phyloP scores from a whole-genome alignment of 2,329 filamentous ascomycete species.

The Drechslera avenae region DNA sequence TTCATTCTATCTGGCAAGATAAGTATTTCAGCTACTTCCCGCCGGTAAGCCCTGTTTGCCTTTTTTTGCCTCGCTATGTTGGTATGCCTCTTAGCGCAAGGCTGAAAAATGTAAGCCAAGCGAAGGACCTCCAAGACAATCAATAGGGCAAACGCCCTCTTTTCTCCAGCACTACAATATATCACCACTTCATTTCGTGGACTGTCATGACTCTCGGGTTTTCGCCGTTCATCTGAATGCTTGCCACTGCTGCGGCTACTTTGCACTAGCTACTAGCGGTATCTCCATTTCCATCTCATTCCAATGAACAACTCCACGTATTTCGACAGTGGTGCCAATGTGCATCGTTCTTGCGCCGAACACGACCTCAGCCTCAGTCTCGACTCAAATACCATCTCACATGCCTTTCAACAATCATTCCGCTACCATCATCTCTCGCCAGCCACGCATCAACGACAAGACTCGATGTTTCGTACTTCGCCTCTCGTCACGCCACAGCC shows the following conservation, averaged over 20 bases:
- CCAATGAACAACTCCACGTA: constrained; percentile 6
- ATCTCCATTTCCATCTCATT: background rate
- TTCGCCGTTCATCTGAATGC: background rate
- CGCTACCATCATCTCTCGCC: constrained; percentile 16
- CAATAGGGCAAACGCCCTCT: constrained; percentile 1
- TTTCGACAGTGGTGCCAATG: constrained; percentile 3
- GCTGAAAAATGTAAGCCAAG: constrained; percentile 15
- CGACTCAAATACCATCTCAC: constrained; percentile 5
- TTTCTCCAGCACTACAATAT: constrained; percentile 1
- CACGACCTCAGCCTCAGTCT: background rate
- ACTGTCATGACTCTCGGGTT: background rate
- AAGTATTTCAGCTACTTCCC: background rate
- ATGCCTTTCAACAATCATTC: constrained; percentile 12
- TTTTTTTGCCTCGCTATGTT: constrained; percentile 21
- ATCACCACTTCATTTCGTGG: constrained; percentile 7
- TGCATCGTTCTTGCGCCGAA: constrained; percentile 4
- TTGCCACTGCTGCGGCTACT: background rate
- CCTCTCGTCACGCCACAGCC: constrained; percentile 2
- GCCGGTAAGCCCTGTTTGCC: constrained; percentile 24
- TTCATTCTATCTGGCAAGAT: background rate
- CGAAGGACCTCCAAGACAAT: constrained; percentile 10
- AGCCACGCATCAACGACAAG: constrained; percentile 13
- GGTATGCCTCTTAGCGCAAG: constrained; percentile 15
- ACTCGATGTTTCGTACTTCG: constrained; percentile 20
- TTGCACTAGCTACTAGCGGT: background rate